phyloP scores from a whole-genome alignment of 2,329 filamentous ascomycete species.

The Botrytis fragariae region DNA sequence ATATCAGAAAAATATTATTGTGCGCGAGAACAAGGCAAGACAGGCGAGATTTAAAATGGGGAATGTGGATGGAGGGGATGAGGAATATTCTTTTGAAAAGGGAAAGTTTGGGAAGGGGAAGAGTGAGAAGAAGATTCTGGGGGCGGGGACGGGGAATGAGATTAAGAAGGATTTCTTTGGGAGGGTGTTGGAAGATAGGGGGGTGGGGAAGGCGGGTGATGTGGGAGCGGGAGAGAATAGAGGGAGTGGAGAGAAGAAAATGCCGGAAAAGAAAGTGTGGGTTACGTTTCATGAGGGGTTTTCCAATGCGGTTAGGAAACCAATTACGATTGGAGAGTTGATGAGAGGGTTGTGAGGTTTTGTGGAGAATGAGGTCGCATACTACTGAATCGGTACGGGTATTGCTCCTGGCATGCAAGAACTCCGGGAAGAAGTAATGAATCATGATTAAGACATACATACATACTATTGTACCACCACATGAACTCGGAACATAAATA shows the following conservation, averaged over 20 bases:
- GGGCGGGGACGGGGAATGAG: slow-evolving; percentile 26
- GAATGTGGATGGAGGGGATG: slow-evolving; percentile 38
- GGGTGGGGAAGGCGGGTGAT: slow-evolving; percentile 43
- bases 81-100: background rate
- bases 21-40: slow-evolving; percentile 64
- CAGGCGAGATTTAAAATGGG: slow-evolving; percentile 63
- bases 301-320: slow-evolving; percentile 89
- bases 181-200: slow-evolving; percentile 56
- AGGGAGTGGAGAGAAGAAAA: slow-evolving; percentile 38
- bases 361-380: no score
- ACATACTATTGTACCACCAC: background rate
- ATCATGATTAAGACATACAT: background rate
- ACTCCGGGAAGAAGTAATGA: background rate
- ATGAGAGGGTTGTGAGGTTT: slow-evolving; percentile 59
- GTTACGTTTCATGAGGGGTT: slow-evolving; percentile 86
- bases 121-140: background rate
- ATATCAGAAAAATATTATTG: slow-evolving; percentile 68
- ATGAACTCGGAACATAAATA: background rate
- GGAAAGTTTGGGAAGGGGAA: background rate
- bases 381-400: no score
- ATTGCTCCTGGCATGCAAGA: background rate
- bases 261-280: slow-evolving; percentile 66
- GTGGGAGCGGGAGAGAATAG: slow-evolving; percentile 62
- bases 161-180: slow-evolving; percentile 86
- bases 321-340: slow-evolving; percentile 77